These are phyloP conservation scores for Neoascochyta sp. DNA, from an alignment of 2,329 filamentous ascomycete genomes.

Conservation along the genomic window DNA sequence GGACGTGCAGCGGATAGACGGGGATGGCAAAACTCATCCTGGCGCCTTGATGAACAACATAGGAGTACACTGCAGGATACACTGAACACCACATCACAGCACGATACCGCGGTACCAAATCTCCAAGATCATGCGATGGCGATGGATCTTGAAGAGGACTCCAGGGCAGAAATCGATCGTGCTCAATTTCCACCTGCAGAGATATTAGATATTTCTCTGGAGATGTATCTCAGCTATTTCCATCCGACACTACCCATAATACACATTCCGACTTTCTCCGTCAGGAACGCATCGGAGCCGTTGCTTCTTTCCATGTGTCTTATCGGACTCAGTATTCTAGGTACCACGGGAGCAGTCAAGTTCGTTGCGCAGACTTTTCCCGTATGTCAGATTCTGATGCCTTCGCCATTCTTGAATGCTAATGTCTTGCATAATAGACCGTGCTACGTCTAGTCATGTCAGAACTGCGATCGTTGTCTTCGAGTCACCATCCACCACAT, in stretches of 20 bases:
- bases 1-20: too few relatives aligned
- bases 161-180: constrained; percentile 26
- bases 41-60: constrained; percentile 38
- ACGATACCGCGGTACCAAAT: constrained; percentile 18
- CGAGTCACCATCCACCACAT: constrained; percentile 39
- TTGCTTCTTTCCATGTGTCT: constrained; percentile 53
- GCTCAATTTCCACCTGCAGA: constrained; percentile 48
- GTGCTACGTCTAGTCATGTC: constrained; percentile 41
- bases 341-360: constrained; percentile 49
- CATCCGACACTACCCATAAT: constrained; percentile 53
- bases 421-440: constrained; percentile 12
- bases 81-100: constrained; percentile 23
- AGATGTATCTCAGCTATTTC: constrained; percentile 54
- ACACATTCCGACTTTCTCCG: constrained; percentile 52
- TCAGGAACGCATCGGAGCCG: constrained; percentile 46
- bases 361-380: constrained; percentile 50
- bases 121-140: constrained; percentile 32
- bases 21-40: constrained; percentile 34
- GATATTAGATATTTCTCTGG: constrained; percentile 52
- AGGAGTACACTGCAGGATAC: constrained; percentile 40
- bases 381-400: constrained; percentile 15
- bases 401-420: background rate
- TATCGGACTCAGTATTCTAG: constrained; percentile 51
- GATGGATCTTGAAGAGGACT: constrained; percentile 28
- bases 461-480: constrained; percentile 44